These are phyloP conservation scores for Suillus spraguei DNA, from an alignment of 768 basidiomycete genomes.

Conservation along the genomic window DNA sequence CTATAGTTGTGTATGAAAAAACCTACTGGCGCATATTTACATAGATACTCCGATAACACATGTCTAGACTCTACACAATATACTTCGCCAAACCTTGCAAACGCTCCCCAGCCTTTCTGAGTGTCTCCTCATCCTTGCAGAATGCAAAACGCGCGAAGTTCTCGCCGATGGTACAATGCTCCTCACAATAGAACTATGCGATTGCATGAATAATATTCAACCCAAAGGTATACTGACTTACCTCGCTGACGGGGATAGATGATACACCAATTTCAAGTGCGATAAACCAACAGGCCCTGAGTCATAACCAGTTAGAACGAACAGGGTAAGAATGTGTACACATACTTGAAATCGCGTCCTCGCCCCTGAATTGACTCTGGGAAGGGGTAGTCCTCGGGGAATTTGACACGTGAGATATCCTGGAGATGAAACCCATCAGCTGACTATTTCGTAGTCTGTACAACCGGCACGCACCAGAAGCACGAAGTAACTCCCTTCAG, in stretches of 20 bases:
- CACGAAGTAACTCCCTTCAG: conserved; percentile 91
- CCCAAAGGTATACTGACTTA: conserved; percentile 35
- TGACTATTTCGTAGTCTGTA: no score
- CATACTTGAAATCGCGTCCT: conserved; percentile 85
- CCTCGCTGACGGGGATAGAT: conserved; percentile 94
- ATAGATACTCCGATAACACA: background rate
- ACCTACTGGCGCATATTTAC: background rate
- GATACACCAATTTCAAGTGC: conserved; percentile 90
- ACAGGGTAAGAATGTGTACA: conserved; percentile 6
- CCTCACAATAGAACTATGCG: conserved; percentile 85
- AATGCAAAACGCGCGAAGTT: conserved; percentile 88
- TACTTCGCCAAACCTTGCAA: conserved; percentile 75
- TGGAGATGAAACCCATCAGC: conserved; percentile 24
- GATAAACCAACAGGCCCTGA: conserved; percentile 93
- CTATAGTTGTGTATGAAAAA: background rate
- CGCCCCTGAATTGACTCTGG: conserved; percentile 73
- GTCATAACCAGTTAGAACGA: conserved; percentile 16
- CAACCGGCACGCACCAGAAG: conserved; percentile 62
- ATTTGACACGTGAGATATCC: conserved; percentile 78
- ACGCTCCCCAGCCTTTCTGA: conserved; percentile 81
- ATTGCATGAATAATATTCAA: conserved; percentile 13
- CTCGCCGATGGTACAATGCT: conserved; percentile 86
- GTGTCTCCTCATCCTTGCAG: conserved; percentile 92
- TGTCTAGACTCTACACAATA: conserved; percentile 32
- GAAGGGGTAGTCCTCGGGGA: conserved; percentile 85